Evolutionary conservation across 73 alveolate genomes (phyloP).

Genomic region (Tetrahymena thermophila): DNA sequence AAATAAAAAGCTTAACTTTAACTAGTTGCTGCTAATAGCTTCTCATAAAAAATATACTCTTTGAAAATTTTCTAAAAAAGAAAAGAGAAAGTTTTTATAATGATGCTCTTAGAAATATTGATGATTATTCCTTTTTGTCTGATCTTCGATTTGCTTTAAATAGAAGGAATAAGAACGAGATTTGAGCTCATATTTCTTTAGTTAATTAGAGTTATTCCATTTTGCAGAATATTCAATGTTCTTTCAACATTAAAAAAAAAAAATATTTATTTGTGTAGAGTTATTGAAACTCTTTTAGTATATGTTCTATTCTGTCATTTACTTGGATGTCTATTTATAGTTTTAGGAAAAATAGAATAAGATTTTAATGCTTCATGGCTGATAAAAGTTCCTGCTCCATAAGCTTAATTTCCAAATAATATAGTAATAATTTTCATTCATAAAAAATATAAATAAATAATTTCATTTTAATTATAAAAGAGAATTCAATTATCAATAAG

Average conservation of each 20-base stretch:
- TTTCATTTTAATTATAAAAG: background rate
- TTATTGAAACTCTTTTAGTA: background rate
- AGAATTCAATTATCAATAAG: background rate
- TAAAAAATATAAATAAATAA: background rate
- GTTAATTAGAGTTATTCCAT: background rate
- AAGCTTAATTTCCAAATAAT: background rate
- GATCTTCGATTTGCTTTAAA: background rate
- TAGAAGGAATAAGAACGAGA: background rate
- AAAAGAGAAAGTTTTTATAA: background rate
- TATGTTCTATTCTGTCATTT: background rate
- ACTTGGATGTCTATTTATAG: background rate
- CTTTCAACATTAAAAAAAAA: background rate
- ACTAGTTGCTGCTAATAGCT: background rate
- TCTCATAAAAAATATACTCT: background rate
- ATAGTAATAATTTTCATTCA: background rate
- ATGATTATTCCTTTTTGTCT: background rate
- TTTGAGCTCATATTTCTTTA: background rate
- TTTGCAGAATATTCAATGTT: background rate
- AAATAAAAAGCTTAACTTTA: background rate
- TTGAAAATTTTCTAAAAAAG: background rate
- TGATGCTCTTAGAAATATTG: background rate
- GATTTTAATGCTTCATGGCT: background rate
- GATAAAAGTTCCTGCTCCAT: background rate
- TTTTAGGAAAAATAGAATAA: background rate
- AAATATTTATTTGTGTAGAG: background rate